Base-by-base conservation (phyloP, 108 stramenopile genomes). In the Seminavis robusta region DNA sequence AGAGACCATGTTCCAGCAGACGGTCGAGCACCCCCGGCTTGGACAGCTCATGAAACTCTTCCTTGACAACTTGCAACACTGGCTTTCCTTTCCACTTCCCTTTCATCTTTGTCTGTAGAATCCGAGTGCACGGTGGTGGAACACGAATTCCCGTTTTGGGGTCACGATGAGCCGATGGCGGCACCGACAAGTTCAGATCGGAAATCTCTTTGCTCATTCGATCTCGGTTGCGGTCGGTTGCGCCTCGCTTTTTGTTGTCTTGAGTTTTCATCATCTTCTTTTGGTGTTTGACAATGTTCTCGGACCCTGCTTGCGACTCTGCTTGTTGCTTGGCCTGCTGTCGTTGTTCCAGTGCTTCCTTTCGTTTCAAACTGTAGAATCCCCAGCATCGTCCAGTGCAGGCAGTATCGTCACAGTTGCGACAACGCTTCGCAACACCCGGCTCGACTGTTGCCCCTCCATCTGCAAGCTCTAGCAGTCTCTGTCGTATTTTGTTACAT, bases 351-450 rank as follows among this genome's bases (percentile, higher is more conserved):
- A 81, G 50, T 61, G 56, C 19, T 27, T 74, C 45, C 65, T 78
- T 66, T 48, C 91, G 54, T 41, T 75, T 67, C 43, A 80, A 52
- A n/a, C 86, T 78, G 65, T 86, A 79, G 61, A 83, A 88, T 21
- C 90, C 90, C 90, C 90, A 92, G 48, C 90, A 92, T 20, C 65
- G 55, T 30, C 79, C 78, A 26, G 65, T 52, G 51, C 90, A 92
- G 10, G 46, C 54, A 4, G 50, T 15, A 20, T 81, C 71, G 6
- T 80, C 80, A 66, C 90, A 92, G 59, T 77, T 83, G 10, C 90
- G 80, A 63, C 90, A 87, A 38, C 29, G 19, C 47, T 33, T 24
- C 47, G 7, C 21, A 43, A 1, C 40, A 8, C 48, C n/a, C 45
- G 26, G 29, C 11, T 32, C 56, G 50, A 6, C 32, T 17, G 57